phyloP scores from a whole-genome alignment of 495 filamentous ascomycete genomes.

The Cercophora newfieldiana region DNA sequence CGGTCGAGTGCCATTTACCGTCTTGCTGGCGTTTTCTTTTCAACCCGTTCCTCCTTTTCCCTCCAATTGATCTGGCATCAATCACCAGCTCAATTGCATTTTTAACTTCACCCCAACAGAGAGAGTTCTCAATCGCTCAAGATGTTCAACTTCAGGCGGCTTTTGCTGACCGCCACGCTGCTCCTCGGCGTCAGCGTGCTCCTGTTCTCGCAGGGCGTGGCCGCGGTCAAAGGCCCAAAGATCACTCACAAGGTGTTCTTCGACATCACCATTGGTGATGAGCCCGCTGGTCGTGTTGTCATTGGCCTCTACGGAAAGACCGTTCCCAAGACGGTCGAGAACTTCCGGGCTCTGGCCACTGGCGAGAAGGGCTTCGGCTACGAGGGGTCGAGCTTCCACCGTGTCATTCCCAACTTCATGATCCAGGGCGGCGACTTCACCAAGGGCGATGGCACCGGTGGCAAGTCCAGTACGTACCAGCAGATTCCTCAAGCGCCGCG shows the following conservation, averaged over 20 bases:
- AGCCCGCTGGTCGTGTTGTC: slow-evolving; percentile 81
- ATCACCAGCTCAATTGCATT: slow-evolving; percentile 4
- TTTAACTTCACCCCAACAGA: slow-evolving; percentile 3
- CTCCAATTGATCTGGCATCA: slow-evolving; percentile 23
- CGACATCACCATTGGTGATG: slow-evolving; percentile 88
- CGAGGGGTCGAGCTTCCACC: slow-evolving; percentile 93
- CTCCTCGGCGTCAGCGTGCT: slow-evolving; percentile 71
- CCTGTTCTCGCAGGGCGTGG: slow-evolving; percentile 68
- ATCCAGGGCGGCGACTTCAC: slow-evolving; percentile 99
- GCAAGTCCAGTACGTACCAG: slow-evolving; percentile 76
- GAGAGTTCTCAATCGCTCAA: slow-evolving; percentile 10
- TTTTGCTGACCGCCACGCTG: slow-evolving; percentile 68
- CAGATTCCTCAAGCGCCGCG: background rate
- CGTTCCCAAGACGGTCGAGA: slow-evolving; percentile 95
- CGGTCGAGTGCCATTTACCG: slow-evolving; percentile 8
- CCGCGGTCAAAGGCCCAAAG: slow-evolving; percentile 87
- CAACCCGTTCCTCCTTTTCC: background rate
- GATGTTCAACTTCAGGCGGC: slow-evolving; percentile 59
- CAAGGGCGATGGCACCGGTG: slow-evolving; percentile 90
- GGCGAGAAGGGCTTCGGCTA: slow-evolving; percentile 98
- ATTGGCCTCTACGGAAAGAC: slow-evolving; percentile 98
- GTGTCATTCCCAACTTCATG: slow-evolving; percentile 99
- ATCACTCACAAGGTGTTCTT: slow-evolving; percentile 98
- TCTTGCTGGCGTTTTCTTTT: slow-evolving; percentile 23
- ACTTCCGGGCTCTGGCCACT: slow-evolving; percentile 95